Evolutionary conservation across 352 stramenopile genomes (phyloP), one percentile per base, ranked within the genome.

Genomic region (Vaucheria bursata): DNA sequence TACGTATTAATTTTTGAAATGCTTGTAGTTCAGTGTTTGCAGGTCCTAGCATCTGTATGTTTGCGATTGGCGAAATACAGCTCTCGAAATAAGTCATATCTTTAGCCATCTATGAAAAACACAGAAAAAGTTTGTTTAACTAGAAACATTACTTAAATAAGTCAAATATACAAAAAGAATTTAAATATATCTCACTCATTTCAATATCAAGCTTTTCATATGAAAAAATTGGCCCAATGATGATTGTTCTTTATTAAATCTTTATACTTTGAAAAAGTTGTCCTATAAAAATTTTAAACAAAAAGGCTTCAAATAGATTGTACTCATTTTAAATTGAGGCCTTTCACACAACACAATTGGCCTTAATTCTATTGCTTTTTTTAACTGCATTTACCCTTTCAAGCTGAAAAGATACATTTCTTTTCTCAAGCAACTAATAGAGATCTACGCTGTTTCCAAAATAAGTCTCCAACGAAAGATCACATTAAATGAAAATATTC

Each of bases 11-110:
- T 4, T 78, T 66, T 33, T 75, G 36, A 68, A 81, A 83, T 0
- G 78, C 78, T 64, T 65, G 50, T 25, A 72, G 66, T 35, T 83
- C 78, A 29, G 53, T 32, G 74, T 83, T 82, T 32, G 74, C 38
- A 7, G 59, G 65, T 25, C 78, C 78, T 33, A 83, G 74, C 74
- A 75, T 70, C 35, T 73, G 68, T 7, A 83, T 67, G 40, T 80
- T 49, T 25, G 32, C 2, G 5, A 36, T 12, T 3, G 18, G 7
- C 33, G 1, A 73, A 7, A 1, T 12, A 12, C 12, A 72, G 32
- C 73, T 82, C 74, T 82, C 77, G 4, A 82, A 67, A 32, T 52
- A 77, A 50, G 77, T 74, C 77, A 82, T 82, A 68, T 82, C 77
- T 29, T 75, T 66, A 12, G 74, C 74, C 39, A 79, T 59, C 45